Percentiles rank a stretch among this genome's conserved stretches.
These are phyloP conservation scores for Meira nashicola DNA, from an alignment of 1,284 basidiomycete genomes.

Conservation along the genomic window DNA sequence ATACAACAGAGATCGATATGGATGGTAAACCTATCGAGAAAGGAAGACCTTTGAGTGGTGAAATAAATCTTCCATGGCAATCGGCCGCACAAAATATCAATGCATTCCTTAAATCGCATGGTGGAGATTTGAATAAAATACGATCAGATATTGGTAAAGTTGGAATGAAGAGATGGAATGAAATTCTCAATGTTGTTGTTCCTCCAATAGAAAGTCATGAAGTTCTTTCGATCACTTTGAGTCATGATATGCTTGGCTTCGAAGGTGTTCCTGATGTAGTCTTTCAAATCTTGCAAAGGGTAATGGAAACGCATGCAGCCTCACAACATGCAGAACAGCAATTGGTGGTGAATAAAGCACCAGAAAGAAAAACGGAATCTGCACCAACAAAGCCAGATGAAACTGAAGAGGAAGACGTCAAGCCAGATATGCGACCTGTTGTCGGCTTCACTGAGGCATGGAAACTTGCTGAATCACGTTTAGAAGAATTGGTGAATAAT, in stretches of 20 bases:
- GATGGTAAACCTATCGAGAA: not conserved
- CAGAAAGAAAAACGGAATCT: constrained; percentile 18
- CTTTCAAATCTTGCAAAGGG: constrained; percentile 58
- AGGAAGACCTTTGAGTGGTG: not conserved
- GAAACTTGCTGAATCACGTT: constrained; percentile 68
- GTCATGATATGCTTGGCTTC: constrained; percentile 90
- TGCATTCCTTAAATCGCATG: not conserved
- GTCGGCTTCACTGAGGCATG: constrained; percentile 77
- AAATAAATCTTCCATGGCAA: not conserved
- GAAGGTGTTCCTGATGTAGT: constrained; percentile 94
- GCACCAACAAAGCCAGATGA: constrained; percentile 21
- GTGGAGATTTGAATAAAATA: constrained; percentile 8
- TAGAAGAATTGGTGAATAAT: not conserved
- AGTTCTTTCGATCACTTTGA: constrained; percentile 89
- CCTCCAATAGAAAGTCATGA: constrained; percentile 97
- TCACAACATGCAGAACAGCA: constrained; percentile 23
- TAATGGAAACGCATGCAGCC: constrained; percentile 45
- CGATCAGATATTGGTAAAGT: constrained; percentile 32
- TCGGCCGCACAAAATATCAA: constrained; percentile 15
- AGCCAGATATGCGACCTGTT: constrained; percentile 72
- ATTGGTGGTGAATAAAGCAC: constrained; percentile 43
- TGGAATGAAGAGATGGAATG: constrained; percentile 54
- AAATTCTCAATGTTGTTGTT: constrained; percentile 90
- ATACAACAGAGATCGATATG: not conserved
- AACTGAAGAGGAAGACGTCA: constrained; percentile 10